Percentiles rank a stretch among this genome's conserved stretches.
phyloP scores from a whole-genome alignment of 345 rosid genomes.

The Salix koriyanagi region DNA sequence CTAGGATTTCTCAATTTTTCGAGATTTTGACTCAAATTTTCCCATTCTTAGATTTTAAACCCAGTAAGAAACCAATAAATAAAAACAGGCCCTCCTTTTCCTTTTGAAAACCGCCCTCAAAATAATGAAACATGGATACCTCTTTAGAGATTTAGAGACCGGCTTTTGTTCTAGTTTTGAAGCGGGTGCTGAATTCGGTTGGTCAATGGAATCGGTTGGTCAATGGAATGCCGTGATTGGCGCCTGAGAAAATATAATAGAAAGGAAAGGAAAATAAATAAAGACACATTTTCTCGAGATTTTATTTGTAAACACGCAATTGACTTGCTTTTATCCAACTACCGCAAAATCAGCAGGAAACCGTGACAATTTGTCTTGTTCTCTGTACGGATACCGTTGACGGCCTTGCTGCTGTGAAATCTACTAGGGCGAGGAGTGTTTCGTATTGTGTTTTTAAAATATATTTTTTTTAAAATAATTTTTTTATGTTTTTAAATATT shows the following conservation, averaged over 20 bases:
- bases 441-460: too few relatives aligned
- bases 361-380: conserved; percentile 27
- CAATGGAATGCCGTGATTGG: conserved; percentile 55
- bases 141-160: not conserved
- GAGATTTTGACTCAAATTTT: not conserved
- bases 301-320: not conserved
- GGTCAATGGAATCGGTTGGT: conserved; percentile 12
- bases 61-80: not conserved
- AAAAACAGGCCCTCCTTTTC: not conserved
- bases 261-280: not conserved
- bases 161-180: not conserved
- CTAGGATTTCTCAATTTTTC: not conserved
- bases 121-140: not conserved
- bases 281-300: not conserved
- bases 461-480: too few relatives aligned
- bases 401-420: conserved; percentile 21
- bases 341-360: conserved; percentile 46
- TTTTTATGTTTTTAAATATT: too few relatives aligned
- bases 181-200: not conserved
- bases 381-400: not conserved
- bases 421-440: not conserved
- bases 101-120: not conserved
- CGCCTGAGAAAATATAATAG: conserved; percentile 31
- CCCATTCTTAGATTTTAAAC: not conserved
- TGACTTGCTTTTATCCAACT: conserved; percentile 10